Evolutionary conservation across 768 basidiomycete genomes (phyloP).

Genomic region (Lactarius indigo): DNA sequence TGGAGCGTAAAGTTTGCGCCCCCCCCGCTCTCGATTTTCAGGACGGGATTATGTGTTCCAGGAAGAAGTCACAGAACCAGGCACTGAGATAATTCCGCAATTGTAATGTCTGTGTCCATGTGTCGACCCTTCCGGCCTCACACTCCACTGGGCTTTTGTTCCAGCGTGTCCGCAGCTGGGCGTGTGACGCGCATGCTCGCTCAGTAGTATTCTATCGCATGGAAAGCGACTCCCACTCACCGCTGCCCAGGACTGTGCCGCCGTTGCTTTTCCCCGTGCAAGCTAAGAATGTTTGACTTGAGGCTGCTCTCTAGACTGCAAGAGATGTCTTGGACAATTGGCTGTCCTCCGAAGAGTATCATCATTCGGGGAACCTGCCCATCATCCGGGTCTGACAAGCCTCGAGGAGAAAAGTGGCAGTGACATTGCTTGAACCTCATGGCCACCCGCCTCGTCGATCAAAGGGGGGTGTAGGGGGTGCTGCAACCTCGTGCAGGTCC

Average conservation of each 20-base stretch:
- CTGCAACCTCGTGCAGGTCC: neutral
- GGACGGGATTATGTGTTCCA: neutral
- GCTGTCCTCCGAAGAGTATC: neutral
- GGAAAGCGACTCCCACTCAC: neutral
- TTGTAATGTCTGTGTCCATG: neutral
- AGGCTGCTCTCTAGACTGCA: neutral
- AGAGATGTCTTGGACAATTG: neutral
- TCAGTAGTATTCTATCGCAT: no score
- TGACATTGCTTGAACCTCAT: neutral
- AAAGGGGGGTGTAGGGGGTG: neutral
- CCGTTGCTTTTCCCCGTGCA: neutral
- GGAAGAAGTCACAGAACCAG: neutral
- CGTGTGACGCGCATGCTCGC: neutral
- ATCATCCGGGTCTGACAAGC: neutral
- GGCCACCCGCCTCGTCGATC: neutral
- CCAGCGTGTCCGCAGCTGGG: constrained; percentile 9
- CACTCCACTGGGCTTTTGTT: neutral
- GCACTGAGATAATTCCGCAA: neutral
- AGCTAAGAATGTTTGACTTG: neutral
- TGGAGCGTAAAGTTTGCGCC: neutral
- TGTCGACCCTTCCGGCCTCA: neutral
- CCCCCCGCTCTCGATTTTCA: neutral
- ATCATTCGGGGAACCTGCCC: neutral
- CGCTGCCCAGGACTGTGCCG: neutral
- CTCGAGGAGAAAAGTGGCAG: neutral